These are phyloP conservation scores for Magnaporthiopsis incrustans DNA, from an alignment of 2,329 filamentous ascomycete genomes.

Conservation along the genomic window DNA sequence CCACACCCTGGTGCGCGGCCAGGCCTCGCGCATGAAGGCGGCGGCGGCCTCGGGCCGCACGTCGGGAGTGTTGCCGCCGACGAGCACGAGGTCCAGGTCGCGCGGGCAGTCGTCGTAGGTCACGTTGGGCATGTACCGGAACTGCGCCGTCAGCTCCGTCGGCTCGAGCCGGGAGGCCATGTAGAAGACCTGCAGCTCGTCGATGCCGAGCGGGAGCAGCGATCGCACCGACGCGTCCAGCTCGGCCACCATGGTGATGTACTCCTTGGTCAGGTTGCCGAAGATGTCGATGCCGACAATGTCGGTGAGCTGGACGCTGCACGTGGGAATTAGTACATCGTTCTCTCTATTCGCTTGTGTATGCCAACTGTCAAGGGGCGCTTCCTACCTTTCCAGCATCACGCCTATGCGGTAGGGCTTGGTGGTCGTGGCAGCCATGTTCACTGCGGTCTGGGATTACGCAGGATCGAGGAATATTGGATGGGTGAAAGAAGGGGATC, in stretches of 20 bases:
- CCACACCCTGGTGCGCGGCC: slow-evolving; percentile 24
- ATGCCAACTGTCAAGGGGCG: not conserved
- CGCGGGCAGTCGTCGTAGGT: slow-evolving; percentile 31
- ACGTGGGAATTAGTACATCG: slow-evolving; percentile 18
- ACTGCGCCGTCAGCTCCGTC: slow-evolving; percentile 21
- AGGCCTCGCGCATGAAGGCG: slow-evolving; percentile 27
- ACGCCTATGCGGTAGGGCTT: slow-evolving; percentile 27
- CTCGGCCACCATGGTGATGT: slow-evolving; percentile 1
- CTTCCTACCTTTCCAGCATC: not conserved
- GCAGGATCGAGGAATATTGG: not conserved
- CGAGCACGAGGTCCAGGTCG: slow-evolving; percentile 31
- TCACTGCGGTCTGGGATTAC: not conserved
- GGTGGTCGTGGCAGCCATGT: not conserved
- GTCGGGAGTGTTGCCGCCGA: slow-evolving; percentile 25
- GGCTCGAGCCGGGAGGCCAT: slow-evolving; percentile 25
- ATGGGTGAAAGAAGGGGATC: too few species aligned
- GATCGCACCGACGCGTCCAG: slow-evolving; percentile 10
- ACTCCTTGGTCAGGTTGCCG: slow-evolving; percentile 23
- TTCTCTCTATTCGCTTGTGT: not conserved
- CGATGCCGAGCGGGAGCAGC: not conserved
- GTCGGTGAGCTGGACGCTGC: slow-evolving; percentile 29
- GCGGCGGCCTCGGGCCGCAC: slow-evolving; percentile 24
- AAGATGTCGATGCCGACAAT: slow-evolving; percentile 31
- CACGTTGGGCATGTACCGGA: slow-evolving; percentile 26
- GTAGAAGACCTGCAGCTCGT: slow-evolving; percentile 28